Evolutionary conservation across 495 filamentous ascomycete species (phyloP), one percentile per base, ranked within the genome.

Genomic region (Neurospora sp.): DNA sequence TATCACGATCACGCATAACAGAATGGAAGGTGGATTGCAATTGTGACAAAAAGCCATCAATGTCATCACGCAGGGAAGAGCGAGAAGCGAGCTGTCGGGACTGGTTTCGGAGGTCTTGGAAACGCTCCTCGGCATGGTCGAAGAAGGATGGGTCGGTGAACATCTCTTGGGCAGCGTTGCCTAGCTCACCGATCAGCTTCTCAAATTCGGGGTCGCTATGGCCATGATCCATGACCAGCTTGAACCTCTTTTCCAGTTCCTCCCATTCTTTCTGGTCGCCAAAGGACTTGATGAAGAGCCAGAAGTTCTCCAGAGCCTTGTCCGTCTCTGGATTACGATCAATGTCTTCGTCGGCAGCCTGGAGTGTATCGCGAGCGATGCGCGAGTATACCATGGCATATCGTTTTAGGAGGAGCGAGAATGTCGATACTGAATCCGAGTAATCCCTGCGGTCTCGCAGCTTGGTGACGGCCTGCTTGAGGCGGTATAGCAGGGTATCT

Each of bases 131-230:
- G 1, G 89, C 89, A 20, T 90, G 85, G 59, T 92, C 90, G 74
- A 96, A 91, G 78, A 96, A 97, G 3, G 88, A 85, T 0, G 94
- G 94, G 75, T 98, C 91, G 0, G 88, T 96, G n/a, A 97, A 83
- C 79, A 98, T 88, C 69, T 92, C 90, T 78, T 96, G 91, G 5
- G 96, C 75, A 4, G 91, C 88, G 69, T 86, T 86, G 1, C 90
- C 91, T 6, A 94, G 81, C 37, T 94, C 90, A 10, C 82, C 84
- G 80, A 96, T 87, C 39, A 96, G 78, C 78, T 86, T 79, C 74
- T 98, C 95, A 75, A 97, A 97, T 44, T 96, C 89, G 0, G 92
- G 92, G 77, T 97, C 93, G 37, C 87, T 89, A 69, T 91, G 85
- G 4, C 89, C 87, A 80, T 97, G 93, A 45, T 87, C 83, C 83